Evolutionary conservation across 345 rosid species (phyloP).

Genomic region (Dovyalis caffra): DNA sequence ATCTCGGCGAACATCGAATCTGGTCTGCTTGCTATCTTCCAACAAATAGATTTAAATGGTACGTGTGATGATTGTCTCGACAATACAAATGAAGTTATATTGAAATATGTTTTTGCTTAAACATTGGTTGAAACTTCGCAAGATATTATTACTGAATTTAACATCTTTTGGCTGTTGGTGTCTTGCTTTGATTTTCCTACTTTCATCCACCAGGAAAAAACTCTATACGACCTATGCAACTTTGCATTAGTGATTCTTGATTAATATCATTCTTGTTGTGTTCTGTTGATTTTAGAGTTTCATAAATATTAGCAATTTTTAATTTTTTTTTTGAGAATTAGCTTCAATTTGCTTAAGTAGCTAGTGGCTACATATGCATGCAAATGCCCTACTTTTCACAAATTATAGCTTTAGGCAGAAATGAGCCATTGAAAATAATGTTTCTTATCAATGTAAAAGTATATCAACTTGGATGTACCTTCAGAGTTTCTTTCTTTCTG

Average conservation of each 20-base stretch:
- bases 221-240: too few species aligned
- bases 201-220: not conserved
- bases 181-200: not conserved
- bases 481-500: not conserved
- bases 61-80: slow-evolving; percentile 8
- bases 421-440: not conserved
- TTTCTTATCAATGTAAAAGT: not conserved
- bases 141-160: too few species aligned
- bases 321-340: too few species aligned
- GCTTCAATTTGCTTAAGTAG: too few species aligned
- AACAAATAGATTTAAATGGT: slow-evolving; percentile 61
- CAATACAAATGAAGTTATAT: not conserved
- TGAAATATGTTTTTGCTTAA: not conserved
- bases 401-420: not conserved
- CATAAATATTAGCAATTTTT: too few species aligned
- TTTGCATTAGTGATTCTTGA: too few species aligned
- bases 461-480: not conserved
- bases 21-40: slow-evolving; percentile 58
- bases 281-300: too few species aligned
- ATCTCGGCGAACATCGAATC: slow-evolving; percentile 50
- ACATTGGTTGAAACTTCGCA: not conserved
- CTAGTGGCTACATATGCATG: too few species aligned
- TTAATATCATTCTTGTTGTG: too few species aligned
- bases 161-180: not conserved
- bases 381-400: not conserved